Evolutionary conservation across 169 alveolate genomes (phyloP).

Genomic region (Plasmodium reichenowi): DNA sequence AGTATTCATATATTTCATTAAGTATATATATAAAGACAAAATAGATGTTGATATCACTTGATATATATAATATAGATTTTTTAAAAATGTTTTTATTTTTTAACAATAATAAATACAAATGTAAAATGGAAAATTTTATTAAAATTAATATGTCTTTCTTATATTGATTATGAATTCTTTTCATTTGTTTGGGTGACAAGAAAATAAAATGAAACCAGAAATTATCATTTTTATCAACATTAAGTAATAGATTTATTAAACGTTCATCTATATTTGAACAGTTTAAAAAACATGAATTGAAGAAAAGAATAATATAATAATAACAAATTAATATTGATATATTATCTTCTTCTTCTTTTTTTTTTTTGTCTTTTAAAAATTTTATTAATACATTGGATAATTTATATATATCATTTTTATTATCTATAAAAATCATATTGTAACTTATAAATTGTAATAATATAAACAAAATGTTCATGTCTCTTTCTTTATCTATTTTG

Average conservation of each 20-base stretch:
- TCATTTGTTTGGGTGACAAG: slow-evolving; percentile 37
- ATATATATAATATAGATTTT: slow-evolving; percentile 58
- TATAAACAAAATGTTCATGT: slow-evolving; percentile 25
- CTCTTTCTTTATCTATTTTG: slow-evolving; percentile 28
- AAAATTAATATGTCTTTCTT: slow-evolving; percentile 42
- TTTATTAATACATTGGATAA: slow-evolving; percentile 36
- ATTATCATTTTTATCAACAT: slow-evolving; percentile 64
- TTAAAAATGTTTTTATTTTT: slow-evolving; percentile 59
- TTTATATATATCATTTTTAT: slow-evolving; percentile 63
- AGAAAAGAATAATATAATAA: slow-evolving; percentile 53
- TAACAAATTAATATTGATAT: neutral
- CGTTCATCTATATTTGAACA: slow-evolving; percentile 34
- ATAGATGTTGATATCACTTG: slow-evolving; percentile 67
- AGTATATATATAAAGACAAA: slow-evolving; percentile 60
- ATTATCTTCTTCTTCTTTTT: neutral
- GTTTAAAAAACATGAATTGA: slow-evolving; percentile 67
- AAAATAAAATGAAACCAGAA: slow-evolving; percentile 68
- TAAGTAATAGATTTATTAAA: slow-evolving; percentile 39
- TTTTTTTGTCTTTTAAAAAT: slow-evolving; percentile 37
- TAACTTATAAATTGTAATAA: slow-evolving; percentile 66
- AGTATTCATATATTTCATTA: slow-evolving; percentile 60
- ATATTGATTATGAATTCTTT: slow-evolving; percentile 3
- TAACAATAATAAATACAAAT: slow-evolving; percentile 50
- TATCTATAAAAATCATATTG: slow-evolving; percentile 38
- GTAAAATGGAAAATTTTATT: slow-evolving; percentile 72